Base-by-base conservation (phyloP, 257 asterid species). In the Thymus mandschuricus region DNA sequence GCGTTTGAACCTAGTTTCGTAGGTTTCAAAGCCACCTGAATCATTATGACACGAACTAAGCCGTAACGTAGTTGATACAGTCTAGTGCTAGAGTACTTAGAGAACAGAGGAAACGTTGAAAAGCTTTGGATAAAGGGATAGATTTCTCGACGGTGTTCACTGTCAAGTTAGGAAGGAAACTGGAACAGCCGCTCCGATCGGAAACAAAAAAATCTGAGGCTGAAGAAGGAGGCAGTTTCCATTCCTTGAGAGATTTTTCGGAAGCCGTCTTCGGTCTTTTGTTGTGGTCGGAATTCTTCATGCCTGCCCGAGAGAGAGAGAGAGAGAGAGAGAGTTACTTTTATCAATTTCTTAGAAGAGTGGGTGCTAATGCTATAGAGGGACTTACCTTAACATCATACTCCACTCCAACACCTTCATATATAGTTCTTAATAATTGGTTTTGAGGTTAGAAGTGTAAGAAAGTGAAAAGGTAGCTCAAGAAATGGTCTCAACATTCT, bases 181-280 rank as follows among this genome's bases (percentile, higher is more conserved):
- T 8, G 34, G 8, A 54, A 2, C 33, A 8, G 9, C 59, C 3
- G 0, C 40, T 29, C 10, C n/a, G 7, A n/a, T 9, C 15, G 1
- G 1, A 29, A 8, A 48, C 21, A 8, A 48, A 21, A 21, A 21
- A 0, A 11, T 48, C 54, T 2, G 54, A 48, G 27, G 54, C 21
- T 48, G 54, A 51, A 15, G 34, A 61, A 7, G 50, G 66, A 61
- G 66, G 66, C 3, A 61, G 49, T 61, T 40, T 61, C 66, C 66
- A 61, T 2, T 61, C 8, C 8, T 40, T 6, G 9, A 61, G 66
- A 21, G 50, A 61, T 40, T 61, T 8, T 21, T 21, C 21, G 21
- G 21, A 21, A 21, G 21, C 21, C 21, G 21, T n/a, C 13, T n/a
- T 60, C 7, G 1, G 38, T 31, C 15, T 45, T 59, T 33, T 59